phyloP scores from a whole-genome alignment of 2,329 filamentous ascomycete species.

The Aspergillus pseudoglaucus region DNA sequence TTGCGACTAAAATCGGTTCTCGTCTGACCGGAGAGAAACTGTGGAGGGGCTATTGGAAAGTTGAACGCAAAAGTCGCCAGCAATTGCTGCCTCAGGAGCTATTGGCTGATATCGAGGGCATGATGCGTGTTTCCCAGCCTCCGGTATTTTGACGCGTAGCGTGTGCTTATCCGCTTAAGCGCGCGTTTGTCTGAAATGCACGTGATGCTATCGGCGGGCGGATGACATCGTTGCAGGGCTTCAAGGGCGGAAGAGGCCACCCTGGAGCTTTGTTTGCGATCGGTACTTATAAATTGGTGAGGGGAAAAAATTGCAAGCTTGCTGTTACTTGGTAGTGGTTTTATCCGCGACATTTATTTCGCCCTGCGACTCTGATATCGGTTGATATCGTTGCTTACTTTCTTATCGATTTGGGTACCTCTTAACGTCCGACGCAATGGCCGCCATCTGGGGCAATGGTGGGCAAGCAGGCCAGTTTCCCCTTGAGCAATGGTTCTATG shows the following conservation, averaged over 20 bases:
- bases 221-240: constrained; percentile 2
- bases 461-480: constrained; percentile 58
- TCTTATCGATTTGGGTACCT: neutral
- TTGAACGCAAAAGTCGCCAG: neutral
- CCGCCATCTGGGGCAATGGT: constrained; percentile 39
- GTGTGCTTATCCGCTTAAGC: constrained; percentile 3
- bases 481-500: constrained; percentile 96
- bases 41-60: neutral
- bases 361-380: neutral
- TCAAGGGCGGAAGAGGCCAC: constrained; percentile 14
- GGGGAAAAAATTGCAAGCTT: neutral
- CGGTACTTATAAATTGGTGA: neutral
- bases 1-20: neutral
- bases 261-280: constrained; percentile 8
- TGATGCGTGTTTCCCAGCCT: constrained; percentile 9
- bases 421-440: constrained; percentile 26
- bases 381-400: neutral
- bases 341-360: constrained; percentile 2
- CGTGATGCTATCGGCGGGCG: constrained; percentile 4
- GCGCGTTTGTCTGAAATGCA: constrained; percentile 7
- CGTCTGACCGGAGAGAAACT: no score
- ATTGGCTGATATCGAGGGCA: neutral
- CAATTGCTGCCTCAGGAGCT: neutral
- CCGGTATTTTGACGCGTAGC: constrained; percentile 18
- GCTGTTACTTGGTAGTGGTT: neutral